Base-by-base conservation (phyloP, 768 basidiomycete genomes). In the Pleurotus ostreatus region DNA sequence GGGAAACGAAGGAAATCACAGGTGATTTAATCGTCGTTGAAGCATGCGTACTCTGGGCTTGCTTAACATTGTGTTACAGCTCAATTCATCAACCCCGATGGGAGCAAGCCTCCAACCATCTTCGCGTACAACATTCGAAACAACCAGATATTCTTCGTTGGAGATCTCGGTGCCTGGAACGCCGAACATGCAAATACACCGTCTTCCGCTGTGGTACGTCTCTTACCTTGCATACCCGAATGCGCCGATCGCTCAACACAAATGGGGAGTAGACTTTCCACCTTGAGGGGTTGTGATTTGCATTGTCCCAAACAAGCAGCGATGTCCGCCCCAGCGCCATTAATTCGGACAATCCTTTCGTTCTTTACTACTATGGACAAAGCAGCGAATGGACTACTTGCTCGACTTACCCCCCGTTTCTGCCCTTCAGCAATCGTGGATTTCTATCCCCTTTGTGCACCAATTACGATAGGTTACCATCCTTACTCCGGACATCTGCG, bases 61-160 rank as follows among this genome's bases (percentile, higher is more conserved):
- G 39, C n/a, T 41, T 57, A 38, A 5, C 37, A 15, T 13, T 12
- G 13, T 11, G 43, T 38, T 38, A 34, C 56, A 82, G 80, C 75
- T 13, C 73, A 75, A 59, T 81, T 74, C 66, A 68, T 77, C 55
- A 81, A 81, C 58, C 71, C 68, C 13, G 74, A 80, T 61, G 71
- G 72, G 39, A 74, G 69, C 48, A 63, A 62, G 40, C 70, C 75
- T n/a, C 55, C 56, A 4, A 78, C 78, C 6, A 58, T 63, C 37
- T 63, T 81, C 54, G 78, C 69, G 12, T 78, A 74, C 58, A 67
- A 78, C 57, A 67, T 65, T 51, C 66, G 65, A 47, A 66, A 73
- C 63, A 77, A 79, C 57, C 56, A 52, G 0, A 61, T 82, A 2
- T 73, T 78, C 61, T 73, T 82, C 55, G 71, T 72, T 23, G 78